Percentiles rank a stretch among this genome's conserved stretches.
phyloP scores from a whole-genome alignment of 2,329 filamentous ascomycete genomes.

The Xylariaceae sp. region DNA sequence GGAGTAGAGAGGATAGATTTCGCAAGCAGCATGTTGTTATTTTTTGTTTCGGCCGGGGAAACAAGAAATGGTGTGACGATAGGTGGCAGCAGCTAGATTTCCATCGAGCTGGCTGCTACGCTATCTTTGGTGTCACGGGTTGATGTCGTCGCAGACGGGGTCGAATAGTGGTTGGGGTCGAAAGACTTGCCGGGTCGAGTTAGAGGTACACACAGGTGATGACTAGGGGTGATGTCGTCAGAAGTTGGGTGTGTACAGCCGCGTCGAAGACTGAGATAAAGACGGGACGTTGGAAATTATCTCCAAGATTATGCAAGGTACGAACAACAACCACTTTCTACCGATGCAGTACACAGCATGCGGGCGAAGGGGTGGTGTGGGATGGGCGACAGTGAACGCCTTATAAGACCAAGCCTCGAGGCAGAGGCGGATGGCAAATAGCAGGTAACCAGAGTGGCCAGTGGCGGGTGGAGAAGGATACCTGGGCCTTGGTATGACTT shows the following conservation, averaged over 20 bases:
- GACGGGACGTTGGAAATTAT: too few species aligned
- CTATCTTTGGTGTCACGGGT: constrained; percentile 20
- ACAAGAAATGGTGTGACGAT: constrained; percentile 30
- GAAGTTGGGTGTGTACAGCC: too few species aligned
- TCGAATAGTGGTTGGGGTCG: constrained; percentile 7
- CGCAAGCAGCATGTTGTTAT: constrained; percentile 57
- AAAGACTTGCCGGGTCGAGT: constrained; percentile 1
- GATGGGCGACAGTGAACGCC: constrained; percentile 14
- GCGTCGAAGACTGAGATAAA: too few species aligned
- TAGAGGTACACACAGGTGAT: too few species aligned
- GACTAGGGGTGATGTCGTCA: too few species aligned
- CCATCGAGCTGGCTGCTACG: constrained; percentile 29
- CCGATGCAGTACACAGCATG: constrained; percentile 18
- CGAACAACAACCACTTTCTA: constrained; percentile 28
- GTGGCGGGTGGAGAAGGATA: constrained; percentile 11
- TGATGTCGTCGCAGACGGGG: background rate
- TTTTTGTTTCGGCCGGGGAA: constrained; percentile 29
- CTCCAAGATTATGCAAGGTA: constrained; percentile 32
- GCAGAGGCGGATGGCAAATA: constrained; percentile 17
- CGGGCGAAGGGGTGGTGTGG: constrained; percentile 13
- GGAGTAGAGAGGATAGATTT: constrained; percentile 44
- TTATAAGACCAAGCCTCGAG: constrained; percentile 24
- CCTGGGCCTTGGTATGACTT: background rate
- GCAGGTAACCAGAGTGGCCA: constrained; percentile 13
- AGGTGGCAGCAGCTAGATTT: constrained; percentile 31